Conservation (phyloP, 352 stramenopile species). For the Phytophthora sp. region DNA sequence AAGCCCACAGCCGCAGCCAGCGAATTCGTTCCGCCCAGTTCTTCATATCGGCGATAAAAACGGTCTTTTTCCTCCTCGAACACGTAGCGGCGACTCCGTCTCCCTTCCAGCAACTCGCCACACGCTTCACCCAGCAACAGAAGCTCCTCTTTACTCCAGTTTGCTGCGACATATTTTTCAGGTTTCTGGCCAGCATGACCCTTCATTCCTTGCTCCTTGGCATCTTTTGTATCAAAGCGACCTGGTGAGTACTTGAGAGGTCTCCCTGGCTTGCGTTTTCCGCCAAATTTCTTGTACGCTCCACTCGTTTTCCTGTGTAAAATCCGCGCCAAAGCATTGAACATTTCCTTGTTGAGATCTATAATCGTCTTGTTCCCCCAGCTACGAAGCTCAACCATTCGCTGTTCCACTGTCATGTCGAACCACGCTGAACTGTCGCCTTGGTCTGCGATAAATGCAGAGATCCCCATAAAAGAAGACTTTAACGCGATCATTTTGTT, state of each 20-base stretch:
- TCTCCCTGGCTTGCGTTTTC: constrained; percentile 16
- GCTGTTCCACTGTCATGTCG: constrained; percentile 29
- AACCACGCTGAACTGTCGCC: constrained; percentile 39
- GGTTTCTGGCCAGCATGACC: constrained; percentile 18
- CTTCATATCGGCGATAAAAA: constrained; percentile 43
- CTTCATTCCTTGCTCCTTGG: constrained; percentile 27
- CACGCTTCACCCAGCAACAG: constrained; percentile 43
- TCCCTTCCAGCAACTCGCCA: constrained; percentile 40
- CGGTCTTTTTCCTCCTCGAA: constrained; percentile 51
- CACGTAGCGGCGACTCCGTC: constrained; percentile 44
- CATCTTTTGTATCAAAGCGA: constrained; percentile 5
- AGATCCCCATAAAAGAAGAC: constrained; percentile 35
- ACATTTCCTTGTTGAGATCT: constrained; percentile 42
- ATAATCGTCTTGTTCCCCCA: constrained; percentile 47
- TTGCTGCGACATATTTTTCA: constrained; percentile 34
- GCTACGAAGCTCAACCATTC: constrained; percentile 30
- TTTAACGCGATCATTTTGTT: constrained; percentile 56
- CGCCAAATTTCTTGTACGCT: constrained; percentile 7
- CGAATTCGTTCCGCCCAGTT: constrained; percentile 40
- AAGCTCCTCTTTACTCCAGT: constrained; percentile 45
- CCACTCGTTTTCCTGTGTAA: constrained; percentile 23
- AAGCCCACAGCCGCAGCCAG: constrained; percentile 31
- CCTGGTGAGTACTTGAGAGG: not conserved
- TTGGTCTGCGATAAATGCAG: constrained; percentile 31
- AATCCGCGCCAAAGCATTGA: constrained; percentile 33